These are phyloP conservation scores for Oryza officinalis DNA, from an alignment of 176 grass and related monocot species.

Conservation along the genomic window DNA sequence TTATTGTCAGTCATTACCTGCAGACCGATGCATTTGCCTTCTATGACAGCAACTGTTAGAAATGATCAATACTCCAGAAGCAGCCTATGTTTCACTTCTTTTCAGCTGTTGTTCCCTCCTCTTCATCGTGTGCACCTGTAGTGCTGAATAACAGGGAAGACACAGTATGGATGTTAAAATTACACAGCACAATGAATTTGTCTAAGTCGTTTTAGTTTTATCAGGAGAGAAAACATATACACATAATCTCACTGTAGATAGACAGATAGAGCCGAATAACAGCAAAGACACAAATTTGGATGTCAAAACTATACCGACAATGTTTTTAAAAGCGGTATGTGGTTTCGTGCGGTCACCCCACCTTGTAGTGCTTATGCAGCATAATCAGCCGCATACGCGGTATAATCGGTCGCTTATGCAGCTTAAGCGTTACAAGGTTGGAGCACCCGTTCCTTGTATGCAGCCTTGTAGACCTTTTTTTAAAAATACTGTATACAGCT, in stretches of 20 bases:
- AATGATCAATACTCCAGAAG: not conserved
- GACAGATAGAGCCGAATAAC: not conserved
- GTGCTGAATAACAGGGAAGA: not conserved
- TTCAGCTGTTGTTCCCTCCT: not conserved
- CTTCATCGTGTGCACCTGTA: not conserved
- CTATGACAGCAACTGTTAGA: not conserved
- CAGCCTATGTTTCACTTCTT: not conserved
- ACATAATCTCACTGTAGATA: not conserved
- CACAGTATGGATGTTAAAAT: not conserved
- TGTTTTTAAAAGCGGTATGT: too few relatives aligned
- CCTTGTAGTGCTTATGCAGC: too few relatives aligned
- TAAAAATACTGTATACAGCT: too few relatives aligned
- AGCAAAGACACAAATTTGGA: not conserved
- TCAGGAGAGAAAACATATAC: not conserved
- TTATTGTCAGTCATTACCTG: conserved; percentile 32
- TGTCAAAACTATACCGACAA: not conserved
- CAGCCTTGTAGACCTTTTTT: too few relatives aligned
- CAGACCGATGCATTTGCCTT: not conserved
- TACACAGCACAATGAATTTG: not conserved
- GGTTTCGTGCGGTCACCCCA: too few relatives aligned
- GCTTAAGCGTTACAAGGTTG: too few relatives aligned
- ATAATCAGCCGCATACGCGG: too few relatives aligned
- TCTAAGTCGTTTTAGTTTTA: not conserved
- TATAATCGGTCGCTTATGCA: too few relatives aligned
- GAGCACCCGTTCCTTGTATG: too few relatives aligned